Conservation (phyloP, 2,329 filamentous ascomycete species). For the Graphilbum fragrans region DNA sequence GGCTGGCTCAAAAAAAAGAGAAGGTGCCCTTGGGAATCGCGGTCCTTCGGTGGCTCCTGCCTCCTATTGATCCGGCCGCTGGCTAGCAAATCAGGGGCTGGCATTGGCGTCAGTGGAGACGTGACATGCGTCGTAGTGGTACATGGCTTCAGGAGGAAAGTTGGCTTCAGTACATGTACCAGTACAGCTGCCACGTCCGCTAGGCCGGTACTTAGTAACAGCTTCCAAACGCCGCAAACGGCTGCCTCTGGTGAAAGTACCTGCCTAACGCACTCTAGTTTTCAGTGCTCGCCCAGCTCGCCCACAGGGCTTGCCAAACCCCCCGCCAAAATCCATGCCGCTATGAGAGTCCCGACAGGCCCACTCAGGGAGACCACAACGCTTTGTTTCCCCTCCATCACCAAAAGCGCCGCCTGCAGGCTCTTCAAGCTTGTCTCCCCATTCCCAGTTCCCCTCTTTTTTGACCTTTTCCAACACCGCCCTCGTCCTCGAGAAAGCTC, state of each 20-base stretch:
- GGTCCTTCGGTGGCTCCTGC: conserved; percentile 4
- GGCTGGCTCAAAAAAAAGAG: background rate
- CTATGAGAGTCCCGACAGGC: too few relatives aligned
- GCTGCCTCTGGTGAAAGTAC: too few relatives aligned
- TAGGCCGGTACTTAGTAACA: too few relatives aligned
- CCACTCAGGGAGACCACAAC: too few relatives aligned
- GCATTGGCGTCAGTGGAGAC: conserved; percentile 12
- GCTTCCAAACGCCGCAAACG: too few relatives aligned
- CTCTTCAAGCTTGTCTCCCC: background rate
- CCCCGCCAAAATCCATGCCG: too few relatives aligned
- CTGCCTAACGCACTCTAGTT: too few relatives aligned
- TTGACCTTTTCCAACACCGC: background rate
- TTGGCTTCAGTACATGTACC: too few relatives aligned
- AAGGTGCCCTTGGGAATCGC: conserved; percentile 8
- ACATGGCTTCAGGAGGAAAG: background rate
- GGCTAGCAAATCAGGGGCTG: conserved; percentile 16
- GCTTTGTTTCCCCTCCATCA: background rate
- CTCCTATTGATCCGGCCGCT: conserved; percentile 2
- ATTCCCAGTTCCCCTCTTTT: background rate
- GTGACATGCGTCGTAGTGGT: background rate
- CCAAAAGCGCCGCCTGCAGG: background rate
- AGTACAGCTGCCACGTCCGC: too few relatives aligned
- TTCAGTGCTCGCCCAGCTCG: too few relatives aligned
- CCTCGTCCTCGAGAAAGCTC: background rate
- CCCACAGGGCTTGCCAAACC: too few relatives aligned